These are phyloP conservation scores for Naganishia vishniacii DNA, from an alignment of 768 basidiomycete species.

Conservation along the genomic window DNA sequence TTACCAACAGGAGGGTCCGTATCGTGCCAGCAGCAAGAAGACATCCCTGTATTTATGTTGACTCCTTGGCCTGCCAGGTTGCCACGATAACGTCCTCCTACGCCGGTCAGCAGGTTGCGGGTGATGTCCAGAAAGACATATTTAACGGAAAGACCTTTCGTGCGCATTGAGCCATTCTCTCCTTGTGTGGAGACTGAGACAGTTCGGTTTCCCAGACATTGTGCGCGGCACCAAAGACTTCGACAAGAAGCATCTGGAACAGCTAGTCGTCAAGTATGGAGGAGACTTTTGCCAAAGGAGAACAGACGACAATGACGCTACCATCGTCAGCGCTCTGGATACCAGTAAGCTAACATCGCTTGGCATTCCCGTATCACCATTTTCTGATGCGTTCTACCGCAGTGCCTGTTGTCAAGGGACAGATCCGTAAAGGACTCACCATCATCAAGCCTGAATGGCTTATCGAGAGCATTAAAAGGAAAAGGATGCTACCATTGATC, in stretches of 20 bases:
- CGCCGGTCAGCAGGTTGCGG: slow-evolving; percentile 59
- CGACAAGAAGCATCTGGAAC: slow-evolving; percentile 67
- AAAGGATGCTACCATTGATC: slow-evolving; percentile 58
- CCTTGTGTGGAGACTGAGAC: background rate
- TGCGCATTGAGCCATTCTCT: slow-evolving; percentile 50
- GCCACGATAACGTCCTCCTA: slow-evolving; percentile 49
- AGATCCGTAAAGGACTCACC: slow-evolving; percentile 61
- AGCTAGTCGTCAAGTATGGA: slow-evolving; percentile 50
- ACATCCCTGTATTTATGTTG: background rate
- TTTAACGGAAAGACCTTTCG: slow-evolving; percentile 76
- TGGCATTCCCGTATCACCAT: slow-evolving; percentile 54
- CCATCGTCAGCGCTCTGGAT: slow-evolving; percentile 13
- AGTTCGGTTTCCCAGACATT: slow-evolving; percentile 30
- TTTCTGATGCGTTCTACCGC: background rate
- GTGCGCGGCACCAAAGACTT: slow-evolving; percentile 60
- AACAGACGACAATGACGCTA: slow-evolving; percentile 8
- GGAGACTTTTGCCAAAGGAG: slow-evolving; percentile 44
- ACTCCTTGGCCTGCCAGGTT: slow-evolving; percentile 28
- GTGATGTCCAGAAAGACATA: slow-evolving; percentile 56
- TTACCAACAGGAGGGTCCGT: slow-evolving; percentile 9
- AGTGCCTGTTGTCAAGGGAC: slow-evolving; percentile 61
- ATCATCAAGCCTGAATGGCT: slow-evolving; percentile 80
- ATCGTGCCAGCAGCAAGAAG: background rate
- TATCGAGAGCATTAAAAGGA: slow-evolving; percentile 63
- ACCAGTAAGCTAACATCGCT: background rate